These are phyloP conservation scores for Septoria petroselini DNA, from an alignment of 2,329 filamentous ascomycete genomes.

Conservation along the genomic window DNA sequence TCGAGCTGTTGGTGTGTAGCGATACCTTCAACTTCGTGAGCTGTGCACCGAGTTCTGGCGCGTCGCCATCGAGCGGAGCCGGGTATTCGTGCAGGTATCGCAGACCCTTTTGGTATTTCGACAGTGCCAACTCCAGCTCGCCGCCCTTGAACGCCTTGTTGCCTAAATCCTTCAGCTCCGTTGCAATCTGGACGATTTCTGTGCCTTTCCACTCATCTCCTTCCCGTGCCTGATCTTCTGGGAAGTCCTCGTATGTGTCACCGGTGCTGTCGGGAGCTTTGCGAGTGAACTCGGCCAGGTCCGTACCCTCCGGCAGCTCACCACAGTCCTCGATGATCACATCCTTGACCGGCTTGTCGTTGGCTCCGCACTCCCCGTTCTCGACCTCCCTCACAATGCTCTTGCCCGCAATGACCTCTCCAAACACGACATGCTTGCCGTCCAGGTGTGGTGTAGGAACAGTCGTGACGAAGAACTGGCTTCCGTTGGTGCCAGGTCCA, in stretches of 20 bases:
- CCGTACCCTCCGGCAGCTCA: constrained; percentile 68
- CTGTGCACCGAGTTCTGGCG: constrained; percentile 62
- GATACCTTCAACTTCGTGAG: constrained; percentile 75
- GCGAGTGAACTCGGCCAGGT: constrained; percentile 62
- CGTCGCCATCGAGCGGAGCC: constrained; percentile 64
- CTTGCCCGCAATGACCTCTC: constrained; percentile 89
- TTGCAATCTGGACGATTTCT: constrained; percentile 73
- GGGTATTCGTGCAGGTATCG: constrained; percentile 86
- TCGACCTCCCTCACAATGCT: constrained; percentile 86
- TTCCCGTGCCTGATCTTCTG: constrained; percentile 66
- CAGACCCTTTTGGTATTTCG: constrained; percentile 92
- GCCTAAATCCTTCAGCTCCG: constrained; percentile 84
- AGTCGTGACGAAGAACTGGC: constrained; percentile 97
- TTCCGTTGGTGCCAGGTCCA: constrained; percentile 90
- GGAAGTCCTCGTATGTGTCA: constrained; percentile 92
- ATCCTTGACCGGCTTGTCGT: constrained; percentile 74
- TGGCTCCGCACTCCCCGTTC: constrained; percentile 68
- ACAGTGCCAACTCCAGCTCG: constrained; percentile 66
- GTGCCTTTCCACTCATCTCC: constrained; percentile 62
- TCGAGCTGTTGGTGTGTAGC: constrained; percentile 82
- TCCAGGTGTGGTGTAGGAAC: constrained; percentile 93
- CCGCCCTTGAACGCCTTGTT: constrained; percentile 87
- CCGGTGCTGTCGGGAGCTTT: constrained; percentile 76
- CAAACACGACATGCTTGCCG: constrained; percentile 95
- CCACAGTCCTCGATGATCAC: constrained; percentile 78